These are phyloP conservation scores for Yamadazyma atlantica DNA, from an alignment of 1,139 yeast genomes.

Conservation along the genomic window DNA sequence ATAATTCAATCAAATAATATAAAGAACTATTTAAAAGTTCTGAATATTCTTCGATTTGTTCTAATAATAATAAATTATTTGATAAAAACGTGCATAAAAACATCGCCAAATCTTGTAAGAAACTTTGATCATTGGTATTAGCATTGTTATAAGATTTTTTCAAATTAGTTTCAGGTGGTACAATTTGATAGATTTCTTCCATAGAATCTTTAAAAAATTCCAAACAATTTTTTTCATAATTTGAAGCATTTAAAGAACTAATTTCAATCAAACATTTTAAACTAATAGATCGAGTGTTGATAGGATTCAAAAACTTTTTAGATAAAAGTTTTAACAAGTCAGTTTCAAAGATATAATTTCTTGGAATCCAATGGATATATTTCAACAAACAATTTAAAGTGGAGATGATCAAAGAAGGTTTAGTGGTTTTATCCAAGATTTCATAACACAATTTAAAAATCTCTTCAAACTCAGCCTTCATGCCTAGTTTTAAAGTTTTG, in stretches of 20 bases:
- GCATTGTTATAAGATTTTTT: slow-evolving; percentile 74
- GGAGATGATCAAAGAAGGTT: slow-evolving; percentile 78
- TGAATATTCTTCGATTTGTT: slow-evolving; percentile 55
- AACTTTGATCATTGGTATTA: slow-evolving; percentile 83
- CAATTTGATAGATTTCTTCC: slow-evolving; percentile 66
- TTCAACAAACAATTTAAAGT: slow-evolving; percentile 81
- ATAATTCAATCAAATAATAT: slow-evolving; percentile 76
- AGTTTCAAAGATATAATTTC: slow-evolving; percentile 86
- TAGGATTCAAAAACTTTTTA: slow-evolving; percentile 72
- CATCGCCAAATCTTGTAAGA: slow-evolving; percentile 93
- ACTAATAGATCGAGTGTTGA: slow-evolving; percentile 79
- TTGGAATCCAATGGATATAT: slow-evolving; percentile 94
- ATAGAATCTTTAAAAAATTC: slow-evolving; percentile 71
- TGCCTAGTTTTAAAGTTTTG: slow-evolving; percentile 72
- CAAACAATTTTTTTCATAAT: slow-evolving; percentile 69
- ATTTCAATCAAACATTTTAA: slow-evolving; percentile 93
- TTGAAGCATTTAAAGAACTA: slow-evolving; percentile 60
- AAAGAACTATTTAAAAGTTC: slow-evolving; percentile 72
- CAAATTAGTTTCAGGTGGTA: slow-evolving; percentile 77
- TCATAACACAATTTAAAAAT: slow-evolving; percentile 92
- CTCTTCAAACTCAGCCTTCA: slow-evolving; percentile 89
- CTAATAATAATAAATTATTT: slow-evolving; percentile 75
- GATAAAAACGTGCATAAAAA: slow-evolving; percentile 82
- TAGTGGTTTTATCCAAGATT: slow-evolving; percentile 83
- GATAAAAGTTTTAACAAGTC: slow-evolving; percentile 71